Evolutionary conservation across 768 basidiomycete species (phyloP).

Genomic region (Rhodotorula sphaerocarpa): DNA sequence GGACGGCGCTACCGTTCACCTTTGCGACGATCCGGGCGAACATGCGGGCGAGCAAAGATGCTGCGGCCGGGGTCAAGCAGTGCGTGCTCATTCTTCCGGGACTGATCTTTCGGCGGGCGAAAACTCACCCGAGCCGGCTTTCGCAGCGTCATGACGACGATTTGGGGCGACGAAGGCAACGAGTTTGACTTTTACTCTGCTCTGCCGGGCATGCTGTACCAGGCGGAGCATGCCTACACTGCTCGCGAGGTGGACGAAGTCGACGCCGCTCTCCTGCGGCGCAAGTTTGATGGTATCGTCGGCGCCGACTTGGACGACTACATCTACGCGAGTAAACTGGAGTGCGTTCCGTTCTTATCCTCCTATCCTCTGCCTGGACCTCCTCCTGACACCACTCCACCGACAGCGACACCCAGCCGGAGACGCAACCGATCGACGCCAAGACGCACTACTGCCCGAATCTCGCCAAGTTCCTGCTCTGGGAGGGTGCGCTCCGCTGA

Average conservation of each 20-base stretch:
- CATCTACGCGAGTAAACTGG: conserved; percentile 36
- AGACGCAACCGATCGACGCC: conserved; percentile 29
- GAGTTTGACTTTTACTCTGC: conserved; percentile 33
- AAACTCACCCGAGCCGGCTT: not conserved
- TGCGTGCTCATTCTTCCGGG: not conserved
- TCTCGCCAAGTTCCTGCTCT: conserved; percentile 34
- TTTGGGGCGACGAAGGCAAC: conserved; percentile 40
- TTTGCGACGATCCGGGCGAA: conserved; percentile 35
- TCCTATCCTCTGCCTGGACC: not conserved
- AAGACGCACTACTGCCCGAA: conserved; percentile 34
- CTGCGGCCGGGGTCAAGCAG: conserved; percentile 21
- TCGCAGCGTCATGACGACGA: conserved; percentile 22
- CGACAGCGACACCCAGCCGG: conserved; percentile 34
- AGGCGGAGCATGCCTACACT: conserved; percentile 29
- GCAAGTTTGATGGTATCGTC: conserved; percentile 36
- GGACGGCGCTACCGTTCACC: conserved; percentile 37
- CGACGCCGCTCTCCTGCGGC: conserved; percentile 27
- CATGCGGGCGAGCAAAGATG: conserved; percentile 35
- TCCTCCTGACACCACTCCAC: not conserved
- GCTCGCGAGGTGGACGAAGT: conserved; percentile 24
- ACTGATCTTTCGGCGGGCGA: not conserved
- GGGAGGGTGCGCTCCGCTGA: conserved; percentile 31
- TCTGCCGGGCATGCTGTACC: conserved; percentile 34
- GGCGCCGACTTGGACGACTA: conserved; percentile 36
- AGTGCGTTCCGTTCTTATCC: conserved; percentile 12